These are phyloP conservation scores for Triticum aestivum DNA, from an alignment of 176 grass and related monocot species.

Conservation along the genomic window DNA sequence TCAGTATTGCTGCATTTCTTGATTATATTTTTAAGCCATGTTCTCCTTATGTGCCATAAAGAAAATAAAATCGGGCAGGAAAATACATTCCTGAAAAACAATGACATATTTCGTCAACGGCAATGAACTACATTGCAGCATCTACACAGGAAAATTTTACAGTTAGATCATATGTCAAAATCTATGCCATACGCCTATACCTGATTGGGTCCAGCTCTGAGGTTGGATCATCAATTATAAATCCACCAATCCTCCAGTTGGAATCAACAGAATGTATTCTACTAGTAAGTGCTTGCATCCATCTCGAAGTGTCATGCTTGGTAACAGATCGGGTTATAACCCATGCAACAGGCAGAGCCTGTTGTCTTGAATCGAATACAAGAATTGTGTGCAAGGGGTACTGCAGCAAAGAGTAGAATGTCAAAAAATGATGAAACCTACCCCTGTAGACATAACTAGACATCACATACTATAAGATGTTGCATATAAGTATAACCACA, in stretches of 20 bases:
- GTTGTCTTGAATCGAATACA: slow-evolving; percentile 82
- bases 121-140: neutral
- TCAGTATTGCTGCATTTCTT: slow-evolving; percentile 80
- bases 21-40: slow-evolving; percentile 85
- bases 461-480: neutral
- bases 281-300: slow-evolving; percentile 82
- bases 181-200: slow-evolving; percentile 15
- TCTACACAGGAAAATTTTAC: neutral
- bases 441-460: neutral
- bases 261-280: slow-evolving; percentile 63
- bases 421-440: slow-evolving; percentile 25
- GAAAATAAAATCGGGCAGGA: slow-evolving; percentile 78
- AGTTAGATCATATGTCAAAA: neutral
- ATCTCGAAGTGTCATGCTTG: slow-evolving; percentile 75
- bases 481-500: slow-evolving; percentile 19
- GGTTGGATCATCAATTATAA: slow-evolving; percentile 80
- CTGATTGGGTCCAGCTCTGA: slow-evolving; percentile 81
- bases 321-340: slow-evolving; percentile 85
- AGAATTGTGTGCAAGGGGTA: slow-evolving; percentile 85
- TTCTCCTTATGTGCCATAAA: slow-evolving; percentile 74
- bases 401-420: slow-evolving; percentile 47
- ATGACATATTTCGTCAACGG: slow-evolving; percentile 16
- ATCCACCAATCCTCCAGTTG: slow-evolving; percentile 63
- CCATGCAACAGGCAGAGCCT: slow-evolving; percentile 87
- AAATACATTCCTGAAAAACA: slow-evolving; percentile 69